Conservation (phyloP, 768 basidiomycete species). For the Hortiboletus flavorubellus region DNA sequence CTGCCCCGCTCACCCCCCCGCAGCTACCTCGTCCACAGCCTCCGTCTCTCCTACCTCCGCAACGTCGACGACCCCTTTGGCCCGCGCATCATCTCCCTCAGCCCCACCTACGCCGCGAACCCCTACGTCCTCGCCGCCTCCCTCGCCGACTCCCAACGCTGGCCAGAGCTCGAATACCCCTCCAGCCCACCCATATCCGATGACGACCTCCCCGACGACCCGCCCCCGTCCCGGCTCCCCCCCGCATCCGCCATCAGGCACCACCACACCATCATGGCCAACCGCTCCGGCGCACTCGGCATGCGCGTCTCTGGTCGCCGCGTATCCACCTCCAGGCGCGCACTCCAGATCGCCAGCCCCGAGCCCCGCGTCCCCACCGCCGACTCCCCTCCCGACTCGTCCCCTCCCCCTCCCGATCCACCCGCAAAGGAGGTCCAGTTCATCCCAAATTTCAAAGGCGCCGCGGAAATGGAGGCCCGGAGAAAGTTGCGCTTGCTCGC, state of each 20-base stretch:
- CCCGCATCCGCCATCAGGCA: constrained; percentile 60
- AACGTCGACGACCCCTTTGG: constrained; percentile 86
- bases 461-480: constrained; percentile 83
- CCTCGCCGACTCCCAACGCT: constrained; percentile 72
- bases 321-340: constrained; percentile 48
- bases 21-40: constrained; percentile 76
- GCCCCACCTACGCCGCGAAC: constrained; percentile 73
- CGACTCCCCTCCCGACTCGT: constrained; percentile 4
- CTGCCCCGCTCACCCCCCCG: not conserved
- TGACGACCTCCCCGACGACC: constrained; percentile 50
- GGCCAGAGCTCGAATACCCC: constrained; percentile 80
- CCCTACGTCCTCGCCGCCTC: constrained; percentile 79
- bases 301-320: constrained; percentile 72
- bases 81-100: constrained; percentile 73
- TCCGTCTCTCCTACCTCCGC: constrained; percentile 85
- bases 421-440: constrained; percentile 56
- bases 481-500: constrained; percentile 64
- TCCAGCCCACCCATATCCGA: constrained; percentile 70
- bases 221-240: constrained; percentile 1
- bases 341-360: constrained; percentile 28
- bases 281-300: constrained; percentile 66
- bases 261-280: constrained; percentile 86
- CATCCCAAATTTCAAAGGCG: constrained; percentile 75
- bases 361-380: not conserved
- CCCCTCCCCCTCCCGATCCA: constrained; percentile 24